phyloP scores from a whole-genome alignment of 2,329 filamentous ascomycete species.

The Beauveria sp. region DNA sequence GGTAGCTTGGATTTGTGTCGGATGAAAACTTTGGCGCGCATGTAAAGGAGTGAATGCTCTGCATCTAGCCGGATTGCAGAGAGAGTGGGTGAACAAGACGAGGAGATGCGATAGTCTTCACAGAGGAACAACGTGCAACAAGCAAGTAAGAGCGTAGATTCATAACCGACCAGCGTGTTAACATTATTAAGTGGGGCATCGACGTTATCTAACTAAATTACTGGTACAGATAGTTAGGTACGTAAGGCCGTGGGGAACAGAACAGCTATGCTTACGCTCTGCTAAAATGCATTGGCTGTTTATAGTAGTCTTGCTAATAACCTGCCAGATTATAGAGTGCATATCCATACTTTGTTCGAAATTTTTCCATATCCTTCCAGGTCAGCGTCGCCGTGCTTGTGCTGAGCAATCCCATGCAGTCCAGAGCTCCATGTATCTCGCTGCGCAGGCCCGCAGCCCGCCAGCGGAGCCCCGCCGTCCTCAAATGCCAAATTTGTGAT shows the following conservation, averaged over 20 bases:
- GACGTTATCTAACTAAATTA: too few relatives aligned
- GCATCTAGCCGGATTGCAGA: not conserved
- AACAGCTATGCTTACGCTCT: too few relatives aligned
- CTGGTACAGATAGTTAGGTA: too few relatives aligned
- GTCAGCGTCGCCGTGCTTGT: too few relatives aligned
- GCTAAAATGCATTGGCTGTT: too few relatives aligned
- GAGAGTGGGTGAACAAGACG: not conserved
- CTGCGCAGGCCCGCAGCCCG: not conserved
- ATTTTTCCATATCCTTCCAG: too few relatives aligned
- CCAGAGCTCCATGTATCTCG: too few relatives aligned
- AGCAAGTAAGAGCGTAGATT: not conserved
- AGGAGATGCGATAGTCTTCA: not conserved
- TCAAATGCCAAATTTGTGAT: conserved; percentile 8
- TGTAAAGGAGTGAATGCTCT: not conserved
- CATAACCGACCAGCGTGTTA: conserved; percentile 13
- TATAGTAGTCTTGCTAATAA: too few relatives aligned
- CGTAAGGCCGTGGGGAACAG: too few relatives aligned
- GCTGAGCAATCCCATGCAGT: too few relatives aligned
- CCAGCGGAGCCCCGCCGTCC: conserved; percentile 1
- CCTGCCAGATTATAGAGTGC: too few relatives aligned
- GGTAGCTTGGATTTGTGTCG: not conserved
- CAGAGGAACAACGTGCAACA: not conserved
- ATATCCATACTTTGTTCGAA: too few relatives aligned
- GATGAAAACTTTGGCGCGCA: not conserved
- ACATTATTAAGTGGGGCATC: not conserved